Base-by-base conservation (phyloP, 176 grass and related monocot species). In the Ensete glaucum region DNA sequence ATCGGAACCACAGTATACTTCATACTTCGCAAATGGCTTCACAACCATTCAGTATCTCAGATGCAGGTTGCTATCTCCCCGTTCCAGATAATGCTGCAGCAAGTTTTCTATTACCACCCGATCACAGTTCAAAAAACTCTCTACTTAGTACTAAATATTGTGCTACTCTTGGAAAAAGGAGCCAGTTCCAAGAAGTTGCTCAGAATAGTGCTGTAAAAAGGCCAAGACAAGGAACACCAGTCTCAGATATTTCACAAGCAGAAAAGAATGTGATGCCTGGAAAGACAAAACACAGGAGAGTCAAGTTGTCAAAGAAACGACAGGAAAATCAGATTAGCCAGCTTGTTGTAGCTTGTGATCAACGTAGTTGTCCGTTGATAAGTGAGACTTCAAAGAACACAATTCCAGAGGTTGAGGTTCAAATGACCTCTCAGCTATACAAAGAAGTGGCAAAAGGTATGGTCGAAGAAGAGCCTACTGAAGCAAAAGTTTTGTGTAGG, bases 301-400 rank as follows among this genome's bases (percentile, higher is more conserved):
- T 64, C 60, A 12, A 69, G 73, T 25, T 58, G 49, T 34, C 59
- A 79, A 53, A 21, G 19, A 87, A 90, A 16, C 83, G 70, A 76
- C 78, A 76, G 53, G 73, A 82, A 20, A 29, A 66, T 82, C 53
- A 25, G 77, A 73, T 70, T 50, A 9, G 11, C 29, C 15, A 69
- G 34, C 2, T 1, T 69, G 67, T 69, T 69, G 23, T 2, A 50
- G 8, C 50, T 69, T 50, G 67, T 19, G 15, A 69, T 50, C 43
- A 25, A 27, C 63, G 12, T 43, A 43, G 34, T 65, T 65, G 43
- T 51, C 27, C 0, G 11, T 51, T 19, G 3, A 11, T 16, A 20
- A 51, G 19, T 17, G 43, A 70, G 43, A n/a, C 16, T 70, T 20
- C 15, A 3, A 52, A 19, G 17, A 21, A 9, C 12, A 70, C 11